Base-by-base conservation (phyloP, 495 filamentous ascomycete genomes). In the Parathielavia appendiculata region DNA sequence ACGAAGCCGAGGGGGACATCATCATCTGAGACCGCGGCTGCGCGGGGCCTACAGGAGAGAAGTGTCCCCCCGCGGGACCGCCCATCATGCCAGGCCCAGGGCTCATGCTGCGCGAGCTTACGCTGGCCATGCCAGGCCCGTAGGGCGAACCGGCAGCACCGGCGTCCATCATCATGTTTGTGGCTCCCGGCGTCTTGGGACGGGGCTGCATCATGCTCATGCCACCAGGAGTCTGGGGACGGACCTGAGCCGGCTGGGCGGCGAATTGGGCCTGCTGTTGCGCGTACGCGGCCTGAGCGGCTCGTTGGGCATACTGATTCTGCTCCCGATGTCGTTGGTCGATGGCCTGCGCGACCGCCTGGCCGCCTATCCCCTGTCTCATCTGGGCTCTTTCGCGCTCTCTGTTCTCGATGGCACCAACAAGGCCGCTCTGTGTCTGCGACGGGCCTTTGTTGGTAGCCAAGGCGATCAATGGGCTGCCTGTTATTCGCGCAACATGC, bases 401-500 rank as follows among this genome's bases (percentile, higher is more conserved):
- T 26, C 89, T 80, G 7, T 81, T 80, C 64, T 90, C 83, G 46
- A 95, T 92, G 10, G 87, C 86, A 2, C 86, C 86, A 11, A 95
- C 82, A 3, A 92, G 76, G 4, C 88, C 88, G 45, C 67, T 76
- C 17, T 80, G 75, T 34, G 79, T 75, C 39, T 79, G 77, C 17
- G 74, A 70, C 0, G 75, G 69, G 56, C 74, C 76, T 35, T 72
- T 76, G 35, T 76, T 81, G 12, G 82, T 78, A 20, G 83, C 82
- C 67, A 93, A 75, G 36, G 85, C 86, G 63, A 95, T 84, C 60
- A 97, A 79, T 3, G 92, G 86, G 1, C 85, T 86, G 0, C 89
- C 89, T 8, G 92, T 96, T 59, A 89, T 78, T 35, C 90, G 83
- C n/a, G 92, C 89, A 32, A 97, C 85, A 66, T 95, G 87, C 69